Conservation (phyloP, 2,329 filamentous ascomycete genomes). For the Colletotrichum sp. region DNA sequence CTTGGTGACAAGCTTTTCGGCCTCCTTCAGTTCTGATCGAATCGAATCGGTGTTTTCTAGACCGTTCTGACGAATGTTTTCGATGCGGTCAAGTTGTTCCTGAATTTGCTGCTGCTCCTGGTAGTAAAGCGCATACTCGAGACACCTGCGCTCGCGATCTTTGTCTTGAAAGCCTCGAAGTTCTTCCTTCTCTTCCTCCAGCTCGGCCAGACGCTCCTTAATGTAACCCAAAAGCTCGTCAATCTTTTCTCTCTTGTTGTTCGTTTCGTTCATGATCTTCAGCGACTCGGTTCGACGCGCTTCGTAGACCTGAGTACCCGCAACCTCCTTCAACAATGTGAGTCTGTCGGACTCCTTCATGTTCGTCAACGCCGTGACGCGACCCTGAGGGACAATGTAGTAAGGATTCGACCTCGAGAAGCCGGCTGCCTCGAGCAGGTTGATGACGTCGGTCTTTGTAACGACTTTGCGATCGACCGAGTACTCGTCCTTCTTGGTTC, state of each 20-base stretch:
- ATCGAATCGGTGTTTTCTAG: constrained; percentile 85
- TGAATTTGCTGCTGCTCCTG: constrained; percentile 84
- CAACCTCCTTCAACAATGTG: constrained; percentile 94
- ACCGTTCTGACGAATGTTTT: constrained; percentile 80
- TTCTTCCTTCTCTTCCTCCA: constrained; percentile 98
- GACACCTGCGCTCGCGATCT: constrained; percentile 86
- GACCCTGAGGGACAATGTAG: constrained; percentile 97
- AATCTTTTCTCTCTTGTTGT: constrained; percentile 93
- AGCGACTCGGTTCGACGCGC: constrained; percentile 87
- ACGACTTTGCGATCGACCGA: constrained; percentile 96
- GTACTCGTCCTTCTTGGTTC: constrained; percentile 98
- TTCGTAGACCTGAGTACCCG: constrained; percentile 96
- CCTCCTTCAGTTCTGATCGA: constrained; percentile 75
- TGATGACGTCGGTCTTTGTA: constrained; percentile 92
- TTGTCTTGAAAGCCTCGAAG: constrained; percentile 93
- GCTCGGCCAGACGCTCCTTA: constrained; percentile 83
- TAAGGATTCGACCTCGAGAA: constrained; percentile 98
- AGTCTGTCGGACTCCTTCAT: constrained; percentile 97
- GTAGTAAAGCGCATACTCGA: constrained; percentile 94
- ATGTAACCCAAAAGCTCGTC: constrained; percentile 92
- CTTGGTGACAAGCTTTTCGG: constrained; percentile 78
- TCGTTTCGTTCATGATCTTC: constrained; percentile 97
- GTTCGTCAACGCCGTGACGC: constrained; percentile 94
- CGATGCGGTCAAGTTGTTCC: constrained; percentile 80
- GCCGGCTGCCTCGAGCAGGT: constrained; percentile 91